A percentile compares a stretch with the other conserved stretches of the same genome.
phyloP scores from a whole-genome alignment of 805 yeast species.

The Monosporozyma aerobia region DNA sequence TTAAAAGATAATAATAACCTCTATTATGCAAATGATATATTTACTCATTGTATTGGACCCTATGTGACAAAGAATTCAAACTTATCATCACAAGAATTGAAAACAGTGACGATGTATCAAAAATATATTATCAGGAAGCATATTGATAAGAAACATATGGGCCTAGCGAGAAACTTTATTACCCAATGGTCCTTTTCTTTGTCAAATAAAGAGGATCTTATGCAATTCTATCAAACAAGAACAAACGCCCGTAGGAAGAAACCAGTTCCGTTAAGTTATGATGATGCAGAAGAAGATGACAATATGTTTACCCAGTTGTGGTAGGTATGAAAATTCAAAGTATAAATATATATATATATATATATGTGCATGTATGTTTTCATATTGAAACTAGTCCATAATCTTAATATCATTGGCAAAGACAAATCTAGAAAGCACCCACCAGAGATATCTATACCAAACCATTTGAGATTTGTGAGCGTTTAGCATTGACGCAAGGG shows the following conservation, averaged over 20 bases:
- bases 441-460: conserved; percentile 92
- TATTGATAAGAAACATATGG: conserved; percentile 9
- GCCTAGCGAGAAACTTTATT: conserved; percentile 14
- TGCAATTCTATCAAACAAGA: conserved; percentile 7
- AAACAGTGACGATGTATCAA: conserved; percentile 14
- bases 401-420: conserved; percentile 54
- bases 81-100: conserved; percentile 5
- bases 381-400: neutral
- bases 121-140: conserved; percentile 14
- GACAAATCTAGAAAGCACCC: conserved; percentile 65
- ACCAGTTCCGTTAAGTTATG: conserved; percentile 10
- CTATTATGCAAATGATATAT: conserved; percentile 12
- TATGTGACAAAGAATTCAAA: neutral
- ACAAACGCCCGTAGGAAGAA: neutral
- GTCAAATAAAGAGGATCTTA: conserved; percentile 9
- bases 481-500: conserved; percentile 63
- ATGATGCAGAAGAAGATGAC: conserved; percentile 22
- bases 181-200: conserved; percentile 15
- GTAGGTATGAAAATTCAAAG: conserved; percentile 7
- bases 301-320: conserved; percentile 24
- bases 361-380: neutral
- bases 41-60: conserved; percentile 3
- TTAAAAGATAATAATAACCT: conserved; percentile 13
- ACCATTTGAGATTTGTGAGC: conserved; percentile 88
- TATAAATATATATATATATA: neutral